These are phyloP conservation scores for Ophiostoma sp. DNA, from an alignment of 2,329 filamentous ascomycete species.

Conservation along the genomic window DNA sequence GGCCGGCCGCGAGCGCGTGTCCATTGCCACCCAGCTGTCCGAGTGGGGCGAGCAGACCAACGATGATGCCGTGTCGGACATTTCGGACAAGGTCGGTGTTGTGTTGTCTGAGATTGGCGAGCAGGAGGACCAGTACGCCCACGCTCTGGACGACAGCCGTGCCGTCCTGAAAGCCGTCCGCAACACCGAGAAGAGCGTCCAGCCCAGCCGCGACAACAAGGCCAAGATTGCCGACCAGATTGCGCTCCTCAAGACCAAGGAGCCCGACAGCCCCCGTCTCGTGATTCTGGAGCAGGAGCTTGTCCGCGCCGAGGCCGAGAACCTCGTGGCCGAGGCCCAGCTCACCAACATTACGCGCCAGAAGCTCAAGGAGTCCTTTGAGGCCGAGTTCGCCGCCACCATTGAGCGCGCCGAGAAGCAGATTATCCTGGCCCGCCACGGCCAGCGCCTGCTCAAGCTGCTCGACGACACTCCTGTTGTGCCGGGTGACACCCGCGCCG, in stretches of 20 bases:
- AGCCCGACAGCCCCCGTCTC: conserved; percentile 79
- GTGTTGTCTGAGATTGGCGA: conserved; percentile 89
- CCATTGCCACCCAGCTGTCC: conserved; percentile 85
- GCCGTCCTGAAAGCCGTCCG: conserved; percentile 84
- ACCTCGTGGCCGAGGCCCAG: conserved; percentile 92
- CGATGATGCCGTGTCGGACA: conserved; percentile 83
- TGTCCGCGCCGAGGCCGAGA: conserved; percentile 92
- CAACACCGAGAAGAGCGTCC: conserved; percentile 93
- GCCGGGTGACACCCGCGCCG: conserved; percentile 74
- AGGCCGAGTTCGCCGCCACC: conserved; percentile 81
- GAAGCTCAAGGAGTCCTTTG: conserved; percentile 94
- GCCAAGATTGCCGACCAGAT: conserved; percentile 91
- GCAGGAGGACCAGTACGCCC: conserved; percentile 86
- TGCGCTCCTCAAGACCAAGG: conserved; percentile 85
- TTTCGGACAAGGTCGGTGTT: conserved; percentile 94
- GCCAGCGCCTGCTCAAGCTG: conserved; percentile 77
- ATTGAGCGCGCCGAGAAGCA: conserved; percentile 98
- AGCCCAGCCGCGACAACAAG: conserved; percentile 86
- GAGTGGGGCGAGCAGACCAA: conserved; percentile 94
- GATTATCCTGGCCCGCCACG: conserved; percentile 88
- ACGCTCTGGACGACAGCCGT: conserved; percentile 83
- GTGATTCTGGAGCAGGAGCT: conserved; percentile 93
- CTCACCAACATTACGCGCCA: conserved; percentile 93
- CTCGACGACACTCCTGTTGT: conserved; percentile 89
- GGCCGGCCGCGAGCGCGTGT: conserved; percentile 79